Base-by-base conservation (phyloP, 2,329 filamentous ascomycete species). In the Aspergillus pseudoterreus region DNA sequence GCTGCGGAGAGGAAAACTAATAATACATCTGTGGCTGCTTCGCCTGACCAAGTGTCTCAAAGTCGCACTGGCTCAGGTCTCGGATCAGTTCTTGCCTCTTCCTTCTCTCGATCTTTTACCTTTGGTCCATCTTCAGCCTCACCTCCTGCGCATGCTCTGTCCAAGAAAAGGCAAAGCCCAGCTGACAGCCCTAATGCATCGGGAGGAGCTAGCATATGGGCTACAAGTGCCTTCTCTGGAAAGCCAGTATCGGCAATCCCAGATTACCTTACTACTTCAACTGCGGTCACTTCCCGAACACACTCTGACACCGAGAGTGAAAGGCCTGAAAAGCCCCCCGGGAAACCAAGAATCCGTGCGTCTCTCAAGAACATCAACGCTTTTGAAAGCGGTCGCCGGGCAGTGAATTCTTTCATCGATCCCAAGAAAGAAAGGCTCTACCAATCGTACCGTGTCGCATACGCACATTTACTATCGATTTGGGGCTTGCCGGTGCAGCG, bases 381-480 rank as follows among this genome's bases (percentile, higher is more conserved):
- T 33, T 86, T 86, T 57, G 78, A 81, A 50, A 74, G 78, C 33
- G 77, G 81, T 52, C 75, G 72, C 11, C 67, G 71, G 47, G 65
- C 74, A 3, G 72, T 72, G 48, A 66, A 72, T 15, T 72, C 78
- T 11, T 66, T 85, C 17, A 67, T 84, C 5, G 75, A 82, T 41
- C 69, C 71, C 42, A 70, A 69, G 9, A 74, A 79, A 42, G 72
- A 75, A 17, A 67, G 65, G 57, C 69, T 79, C 41, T 80, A 79
- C 57, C 69, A 67, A 6, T 71, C 75, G 2, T 86, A 84, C 70
- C 76, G 81, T 39, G 68, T 73, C 46, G 72, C 77, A 42, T 86
- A 86, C 64, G 81, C 83, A 3, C 71, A 82, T 44, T 71, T 83
- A 50, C 72, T 86, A 4, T 77, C 77, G n/a, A 75, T 78, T 8